Percentiles rank a stretch among this genome's conserved stretches.
Conservation (phyloP, 2,329 filamentous ascomycete species). For the Exophiala mesophila region DNA sequence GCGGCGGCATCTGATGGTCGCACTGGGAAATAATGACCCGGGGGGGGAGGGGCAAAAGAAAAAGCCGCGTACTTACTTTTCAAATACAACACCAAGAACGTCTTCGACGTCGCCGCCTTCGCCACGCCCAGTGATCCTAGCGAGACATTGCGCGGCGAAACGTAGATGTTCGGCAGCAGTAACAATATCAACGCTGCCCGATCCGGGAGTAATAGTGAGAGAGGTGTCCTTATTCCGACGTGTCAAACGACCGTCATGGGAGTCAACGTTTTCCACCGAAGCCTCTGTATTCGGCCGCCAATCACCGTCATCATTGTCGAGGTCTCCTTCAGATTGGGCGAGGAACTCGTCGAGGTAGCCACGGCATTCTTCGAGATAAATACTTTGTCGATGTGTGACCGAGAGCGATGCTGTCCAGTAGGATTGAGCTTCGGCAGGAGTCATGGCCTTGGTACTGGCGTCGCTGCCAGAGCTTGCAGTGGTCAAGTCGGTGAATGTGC, state of each 20-base stretch:
- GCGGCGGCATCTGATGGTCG: too few species aligned
- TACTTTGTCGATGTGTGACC: conserved; percentile 82
- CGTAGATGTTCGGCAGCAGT: conserved; percentile 85
- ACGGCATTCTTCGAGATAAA: conserved; percentile 71
- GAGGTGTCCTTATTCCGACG: too few species aligned
- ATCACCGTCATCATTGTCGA: too few species aligned
- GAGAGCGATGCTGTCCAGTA: conserved; percentile 75
- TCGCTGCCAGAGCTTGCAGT: conserved; percentile 38
- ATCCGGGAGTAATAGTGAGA: too few species aligned
- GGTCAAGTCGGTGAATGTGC: conserved; percentile 67
- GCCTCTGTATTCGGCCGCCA: too few species aligned
- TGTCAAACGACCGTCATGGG: conserved; percentile 25
- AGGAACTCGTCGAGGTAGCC: conserved; percentile 70
- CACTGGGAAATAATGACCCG: too few species aligned
- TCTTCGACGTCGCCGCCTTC: conserved; percentile 86
- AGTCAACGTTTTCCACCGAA: conserved; percentile 10
- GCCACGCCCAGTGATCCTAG: conserved; percentile 80
- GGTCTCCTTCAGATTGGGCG: conserved; percentile 23
- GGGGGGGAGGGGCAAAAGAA: too few species aligned
- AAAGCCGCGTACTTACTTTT: conserved; percentile 92
- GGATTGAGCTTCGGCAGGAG: conserved; percentile 30
- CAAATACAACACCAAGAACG: conserved; percentile 92
- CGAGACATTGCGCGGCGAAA: conserved; percentile 71
- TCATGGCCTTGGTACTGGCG: conserved; percentile 27
- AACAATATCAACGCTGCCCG: conserved; percentile 65